These are phyloP conservation scores for Sonneratia alba DNA, from an alignment of 345 rosid species.

Conservation along the genomic window DNA sequence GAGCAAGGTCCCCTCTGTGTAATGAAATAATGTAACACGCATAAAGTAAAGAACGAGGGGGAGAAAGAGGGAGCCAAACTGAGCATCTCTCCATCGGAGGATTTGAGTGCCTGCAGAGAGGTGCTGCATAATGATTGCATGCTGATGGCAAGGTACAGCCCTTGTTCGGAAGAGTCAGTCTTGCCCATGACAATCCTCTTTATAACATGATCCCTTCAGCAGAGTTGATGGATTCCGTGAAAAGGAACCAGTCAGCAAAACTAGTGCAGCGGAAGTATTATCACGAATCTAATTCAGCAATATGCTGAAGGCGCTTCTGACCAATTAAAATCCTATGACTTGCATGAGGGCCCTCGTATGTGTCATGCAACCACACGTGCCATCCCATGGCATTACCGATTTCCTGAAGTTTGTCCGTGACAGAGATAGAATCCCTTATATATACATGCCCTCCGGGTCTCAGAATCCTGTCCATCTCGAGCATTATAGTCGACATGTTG, in stretches of 20 bases:
- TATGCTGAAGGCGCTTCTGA: constrained; percentile 42
- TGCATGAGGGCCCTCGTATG: constrained; percentile 95
- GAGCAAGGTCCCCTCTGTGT: background rate
- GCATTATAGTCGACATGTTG: constrained; percentile 79
- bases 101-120: background rate
- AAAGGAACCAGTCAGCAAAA: background rate
- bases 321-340: constrained; percentile 73
- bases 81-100: background rate
- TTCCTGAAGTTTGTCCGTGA: constrained; percentile 73
- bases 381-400: constrained; percentile 81
- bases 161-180: background rate
- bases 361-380: constrained; percentile 50
- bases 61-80: background rate
- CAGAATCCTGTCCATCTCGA: constrained; percentile 94
- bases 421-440: constrained; percentile 64
- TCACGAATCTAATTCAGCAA: background rate
- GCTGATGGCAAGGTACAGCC: background rate
- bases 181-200: background rate
- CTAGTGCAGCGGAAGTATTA: background rate
- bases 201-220: background rate
- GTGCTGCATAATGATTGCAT: background rate
- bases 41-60: background rate
- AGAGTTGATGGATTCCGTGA: background rate
- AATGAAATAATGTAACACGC: background rate
- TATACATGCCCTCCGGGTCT: constrained; percentile 93